Evolutionary conservation across 768 basidiomycete genomes (phyloP), one percentile per base, ranked within the genome.

Genomic region (Lanmaoa rubissima): DNA sequence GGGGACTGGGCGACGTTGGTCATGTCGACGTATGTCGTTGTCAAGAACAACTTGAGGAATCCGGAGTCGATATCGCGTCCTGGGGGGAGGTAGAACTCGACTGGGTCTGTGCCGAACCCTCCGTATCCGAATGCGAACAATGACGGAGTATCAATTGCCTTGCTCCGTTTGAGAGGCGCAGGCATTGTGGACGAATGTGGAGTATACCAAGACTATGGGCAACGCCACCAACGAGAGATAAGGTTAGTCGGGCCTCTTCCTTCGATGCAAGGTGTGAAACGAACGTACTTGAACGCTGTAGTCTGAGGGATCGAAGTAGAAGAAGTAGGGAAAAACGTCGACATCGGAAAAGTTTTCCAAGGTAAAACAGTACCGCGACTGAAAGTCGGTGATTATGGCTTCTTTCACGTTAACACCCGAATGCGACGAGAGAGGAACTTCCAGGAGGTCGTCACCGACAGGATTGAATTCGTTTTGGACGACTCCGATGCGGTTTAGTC

Each of bases 221-320:
- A 19, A 43, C 1, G 8, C n/a, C 47, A 8, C 39, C 0, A 16
- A 5, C 13, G 31, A 5, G 32, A 12, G 14, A 21, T 4, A 49
- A 43, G 36, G 40, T 61, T 2, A 40, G 38, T 44, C 34, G 5
- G 26, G 6, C 16, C 4, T 5, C 3, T 9, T 31, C 26, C 8
- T 2, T 51, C 12, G 10, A 54, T 5, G 16, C 46, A 19, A 8
- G 38, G 14, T 21, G 10, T 12, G 42, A 24, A 19, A 42, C 0
- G 9, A 9, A 64, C 55, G 31, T 5, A 66, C 65, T 10, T 61
- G 50, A 10, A 66, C 7, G 24, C 55, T 43, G 10, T 66, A 66
- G 44, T 66, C 65, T 4, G 54, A 61, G 10, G 65, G 65, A 13
- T 66, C 65, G 24, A 65, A 63, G 35, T 63, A 66, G 56, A 66